Percentiles rank a stretch among this genome's conserved stretches.
Conservation (phyloP, 108 stramenopile species). For the Chaetoceros tenuissimus region DNA sequence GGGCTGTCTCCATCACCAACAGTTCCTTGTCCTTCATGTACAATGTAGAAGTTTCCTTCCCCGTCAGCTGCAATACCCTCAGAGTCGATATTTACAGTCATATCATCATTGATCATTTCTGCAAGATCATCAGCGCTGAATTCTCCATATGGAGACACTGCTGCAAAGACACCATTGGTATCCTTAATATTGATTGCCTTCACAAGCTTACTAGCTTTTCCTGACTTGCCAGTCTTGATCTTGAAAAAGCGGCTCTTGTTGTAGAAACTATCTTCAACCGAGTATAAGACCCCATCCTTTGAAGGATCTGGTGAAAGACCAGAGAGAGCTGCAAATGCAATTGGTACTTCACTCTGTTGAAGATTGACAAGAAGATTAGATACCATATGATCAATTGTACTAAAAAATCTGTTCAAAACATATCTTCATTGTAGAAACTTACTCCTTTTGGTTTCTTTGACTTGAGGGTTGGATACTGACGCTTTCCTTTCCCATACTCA, state of each 20-base stretch:
- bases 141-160: no score
- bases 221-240: conserved; percentile 27
- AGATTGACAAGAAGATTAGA: no score
- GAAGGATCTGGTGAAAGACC: conserved; percentile 30
- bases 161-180: conserved; percentile 22
- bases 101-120: conserved; percentile 40
- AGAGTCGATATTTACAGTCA: conserved; percentile 60
- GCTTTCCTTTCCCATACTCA: conserved; percentile 5
- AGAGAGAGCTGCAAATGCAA: conserved; percentile 51
- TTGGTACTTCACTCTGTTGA: conserved; percentile 8
- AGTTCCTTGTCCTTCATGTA: conserved; percentile 57
- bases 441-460: conserved; percentile 18
- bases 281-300: conserved; percentile 20
- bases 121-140: no score
- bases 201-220: conserved; percentile 18
- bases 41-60: conserved; percentile 39
- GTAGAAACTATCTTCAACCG: conserved; percentile 50
- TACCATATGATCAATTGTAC: no score
- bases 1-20: conserved; percentile 30
- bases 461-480: conserved; percentile 35
- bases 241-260: conserved; percentile 40
- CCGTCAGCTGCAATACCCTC: conserved; percentile 51
- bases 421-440: no score
- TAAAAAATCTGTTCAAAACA: no score
- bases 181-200: conserved; percentile 29